Evolutionary conservation across 192 early-diverging fungal genomes (phyloP).

Genomic region (Oehlia diaphana): DNA sequence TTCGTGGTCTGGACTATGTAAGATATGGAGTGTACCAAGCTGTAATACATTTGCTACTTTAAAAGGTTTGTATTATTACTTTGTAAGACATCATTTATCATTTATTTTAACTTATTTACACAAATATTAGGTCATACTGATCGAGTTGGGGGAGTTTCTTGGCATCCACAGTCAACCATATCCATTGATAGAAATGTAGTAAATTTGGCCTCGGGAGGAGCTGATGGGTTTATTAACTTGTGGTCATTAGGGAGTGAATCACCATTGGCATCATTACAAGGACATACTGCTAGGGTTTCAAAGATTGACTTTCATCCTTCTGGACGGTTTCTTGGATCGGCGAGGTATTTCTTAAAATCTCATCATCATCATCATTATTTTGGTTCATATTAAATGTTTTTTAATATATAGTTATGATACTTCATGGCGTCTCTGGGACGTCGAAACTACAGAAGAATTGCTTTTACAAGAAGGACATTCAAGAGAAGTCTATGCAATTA

Average conservation of each 20-base stretch:
- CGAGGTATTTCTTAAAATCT: constrained; percentile 35
- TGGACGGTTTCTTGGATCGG: constrained; percentile 77
- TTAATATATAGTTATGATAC: constrained; percentile 66
- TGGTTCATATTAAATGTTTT: not conserved
- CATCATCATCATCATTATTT: not conserved
- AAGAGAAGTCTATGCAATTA: constrained; percentile 87
- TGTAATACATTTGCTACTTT: constrained; percentile 49
- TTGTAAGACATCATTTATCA: too few species aligned
- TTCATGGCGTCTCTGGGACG: constrained; percentile 98
- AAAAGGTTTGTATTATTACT: not conserved
- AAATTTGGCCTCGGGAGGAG: constrained; percentile 84
- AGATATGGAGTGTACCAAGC: constrained; percentile 85
- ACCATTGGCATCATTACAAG: constrained; percentile 75
- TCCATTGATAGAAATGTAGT: constrained; percentile 51
- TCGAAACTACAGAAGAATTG: constrained; percentile 70
- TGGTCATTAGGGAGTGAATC: constrained; percentile 81
- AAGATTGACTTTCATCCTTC: constrained; percentile 90
- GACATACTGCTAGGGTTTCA: constrained; percentile 82
- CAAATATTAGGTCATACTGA: constrained; percentile 72
- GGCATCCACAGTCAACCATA: constrained; percentile 80
- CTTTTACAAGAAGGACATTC: constrained; percentile 95
- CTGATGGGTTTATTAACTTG: constrained; percentile 74
- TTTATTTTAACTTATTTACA: too few species aligned
- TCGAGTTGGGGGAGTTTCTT: constrained; percentile 84
- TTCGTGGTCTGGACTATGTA: constrained; percentile 82